A percentile compares a stretch with the other conserved stretches of the same genome.
These are phyloP conservation scores for Mycosphaerelloides madeirae DNA, from an alignment of 2,329 filamentous ascomycete species.

Conservation along the genomic window DNA sequence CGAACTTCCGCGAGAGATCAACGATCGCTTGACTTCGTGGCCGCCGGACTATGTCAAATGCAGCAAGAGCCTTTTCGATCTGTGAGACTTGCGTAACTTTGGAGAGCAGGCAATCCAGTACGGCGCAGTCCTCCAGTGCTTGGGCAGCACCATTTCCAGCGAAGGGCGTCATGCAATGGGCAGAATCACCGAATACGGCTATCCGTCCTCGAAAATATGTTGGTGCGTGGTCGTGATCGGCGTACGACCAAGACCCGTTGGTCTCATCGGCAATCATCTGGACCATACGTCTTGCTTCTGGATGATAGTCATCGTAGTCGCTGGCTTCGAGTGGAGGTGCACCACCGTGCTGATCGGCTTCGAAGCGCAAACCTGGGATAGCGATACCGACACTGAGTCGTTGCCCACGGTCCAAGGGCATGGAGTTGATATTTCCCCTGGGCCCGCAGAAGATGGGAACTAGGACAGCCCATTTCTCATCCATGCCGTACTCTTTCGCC, in stretches of 20 bases:
- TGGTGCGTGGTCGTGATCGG: constrained; percentile 34
- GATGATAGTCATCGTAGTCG: constrained; percentile 26
- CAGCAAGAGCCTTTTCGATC: constrained; percentile 24
- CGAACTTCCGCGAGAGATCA: constrained; percentile 29
- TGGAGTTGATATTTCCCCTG: constrained; percentile 30
- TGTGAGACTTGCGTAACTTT: constrained; percentile 13
- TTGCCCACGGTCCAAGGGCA: constrained; percentile 29
- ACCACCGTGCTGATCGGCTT: constrained; percentile 16
- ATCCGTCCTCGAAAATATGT: constrained; percentile 28
- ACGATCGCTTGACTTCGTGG: constrained; percentile 29
- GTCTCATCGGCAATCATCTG: constrained; percentile 27
- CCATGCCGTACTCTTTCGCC: constrained; percentile 25
- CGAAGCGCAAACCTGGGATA: constrained; percentile 18
- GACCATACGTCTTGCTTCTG: constrained; percentile 27
- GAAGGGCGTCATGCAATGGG: constrained; percentile 30
- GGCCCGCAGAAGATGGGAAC: constrained; percentile 32
- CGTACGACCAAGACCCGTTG: constrained; percentile 27
- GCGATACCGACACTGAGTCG: constrained; percentile 28
- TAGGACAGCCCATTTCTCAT: constrained; percentile 27
- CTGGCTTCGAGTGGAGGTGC: constrained; percentile 9
- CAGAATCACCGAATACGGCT: constrained; percentile 37
- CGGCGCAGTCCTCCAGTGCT: constrained; percentile 36
- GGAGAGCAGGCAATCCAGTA: constrained; percentile 24
- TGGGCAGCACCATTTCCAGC: constrained; percentile 36
- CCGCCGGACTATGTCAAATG: constrained; percentile 27